Evolutionary conservation across 768 basidiomycete genomes (phyloP).

Genomic region (Royoungia palumana): DNA sequence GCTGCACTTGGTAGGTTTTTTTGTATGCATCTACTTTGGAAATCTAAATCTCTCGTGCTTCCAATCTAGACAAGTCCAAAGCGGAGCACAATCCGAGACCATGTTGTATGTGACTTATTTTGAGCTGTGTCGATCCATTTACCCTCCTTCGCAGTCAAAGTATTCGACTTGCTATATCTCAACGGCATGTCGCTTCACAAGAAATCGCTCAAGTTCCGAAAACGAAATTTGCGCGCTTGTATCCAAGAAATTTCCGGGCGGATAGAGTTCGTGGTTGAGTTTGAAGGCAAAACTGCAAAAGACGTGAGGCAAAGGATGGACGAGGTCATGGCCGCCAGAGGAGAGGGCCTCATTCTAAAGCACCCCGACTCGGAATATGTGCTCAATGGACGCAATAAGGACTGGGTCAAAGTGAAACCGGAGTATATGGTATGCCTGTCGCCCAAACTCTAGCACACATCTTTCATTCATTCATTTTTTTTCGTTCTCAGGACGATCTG

Average conservation of each 20-base stretch:
- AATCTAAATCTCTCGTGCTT: neutral
- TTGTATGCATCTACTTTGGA: neutral
- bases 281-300: conserved; percentile 70
- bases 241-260: conserved; percentile 71
- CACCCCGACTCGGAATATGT: conserved; percentile 76
- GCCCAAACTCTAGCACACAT: neutral
- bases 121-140: neutral
- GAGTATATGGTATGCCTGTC: conserved; percentile 69
- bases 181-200: conserved; percentile 79
- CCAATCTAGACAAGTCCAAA: conserved; percentile 59
- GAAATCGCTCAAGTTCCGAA: conserved; percentile 70
- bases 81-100: conserved; percentile 76
- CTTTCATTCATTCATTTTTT: conserved; percentile 3
- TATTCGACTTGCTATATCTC: conserved; percentile 91
- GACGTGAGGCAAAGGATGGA: conserved; percentile 83
- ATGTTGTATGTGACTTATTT: conserved; percentile 62
- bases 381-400: conserved; percentile 81
- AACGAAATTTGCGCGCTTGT: conserved; percentile 68
- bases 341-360: conserved; percentile 94
- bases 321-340: conserved; percentile 75
- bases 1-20: conserved; percentile 74
- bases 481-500: conserved; percentile 66
- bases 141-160: conserved; percentile 67
- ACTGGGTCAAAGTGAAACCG: conserved; percentile 95
- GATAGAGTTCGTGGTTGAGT: conserved; percentile 74